Conservation (phyloP, 192 early-diverging fungal species). For the Entomortierella lignicola region DNA sequence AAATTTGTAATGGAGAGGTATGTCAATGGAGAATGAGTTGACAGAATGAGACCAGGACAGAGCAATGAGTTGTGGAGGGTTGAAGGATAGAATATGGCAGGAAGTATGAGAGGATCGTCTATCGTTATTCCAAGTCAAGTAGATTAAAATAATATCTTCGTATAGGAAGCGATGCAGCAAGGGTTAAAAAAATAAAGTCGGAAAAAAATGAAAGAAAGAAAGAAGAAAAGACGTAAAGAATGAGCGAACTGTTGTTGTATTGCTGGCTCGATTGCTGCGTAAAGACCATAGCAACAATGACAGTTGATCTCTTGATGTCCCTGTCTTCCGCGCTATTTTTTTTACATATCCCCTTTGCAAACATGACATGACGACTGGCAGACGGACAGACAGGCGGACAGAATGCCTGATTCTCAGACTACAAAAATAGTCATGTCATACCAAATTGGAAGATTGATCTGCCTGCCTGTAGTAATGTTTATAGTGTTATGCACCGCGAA, state of each 20-base stretch:
- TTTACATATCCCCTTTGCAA: neutral
- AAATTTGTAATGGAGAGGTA: no score
- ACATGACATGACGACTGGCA: neutral
- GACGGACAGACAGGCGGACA: neutral
- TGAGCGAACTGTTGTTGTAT: neutral
- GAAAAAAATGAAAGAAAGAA: neutral
- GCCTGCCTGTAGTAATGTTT: neutral
- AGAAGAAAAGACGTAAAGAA: neutral
- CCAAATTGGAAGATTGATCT: neutral
- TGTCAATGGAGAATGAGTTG: no score
- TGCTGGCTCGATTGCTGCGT: slow-evolving; percentile 7
- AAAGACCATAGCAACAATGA: slow-evolving; percentile 7
- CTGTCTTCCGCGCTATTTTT: neutral
- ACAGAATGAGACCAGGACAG: no score
- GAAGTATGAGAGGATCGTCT: no score
- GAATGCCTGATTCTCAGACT: neutral
- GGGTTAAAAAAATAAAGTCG: no score
- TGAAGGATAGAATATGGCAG: no score
- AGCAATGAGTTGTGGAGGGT: no score
- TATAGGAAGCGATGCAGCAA: no score
- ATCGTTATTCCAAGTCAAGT: no score
- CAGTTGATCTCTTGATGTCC: slow-evolving; percentile 26
- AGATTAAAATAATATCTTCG: no score
- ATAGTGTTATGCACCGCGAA: slow-evolving; percentile 10
- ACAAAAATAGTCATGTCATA: neutral